Conservation (phyloP, 192 early-diverging fungal species). For the Linnemannia zychae region DNA sequence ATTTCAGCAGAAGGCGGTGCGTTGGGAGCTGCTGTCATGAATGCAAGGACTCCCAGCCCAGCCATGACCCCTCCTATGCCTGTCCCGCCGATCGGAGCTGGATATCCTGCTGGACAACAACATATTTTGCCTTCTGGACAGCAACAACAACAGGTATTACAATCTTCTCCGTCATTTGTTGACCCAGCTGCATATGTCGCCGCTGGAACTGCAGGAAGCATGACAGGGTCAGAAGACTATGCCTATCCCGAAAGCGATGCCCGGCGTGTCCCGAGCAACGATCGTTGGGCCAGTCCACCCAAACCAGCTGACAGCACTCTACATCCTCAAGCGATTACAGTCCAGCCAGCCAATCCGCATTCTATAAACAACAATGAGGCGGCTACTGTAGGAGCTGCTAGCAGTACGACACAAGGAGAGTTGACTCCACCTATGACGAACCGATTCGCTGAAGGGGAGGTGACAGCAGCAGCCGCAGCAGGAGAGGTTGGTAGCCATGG, state of each 20-base stretch:
- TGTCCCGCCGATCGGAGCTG: not conserved
- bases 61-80: not conserved
- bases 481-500: not conserved
- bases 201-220: not conserved
- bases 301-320: no score
- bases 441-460: not conserved
- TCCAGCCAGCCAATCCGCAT: not conserved
- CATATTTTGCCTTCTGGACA: no score
- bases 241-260: slow-evolving; percentile 12
- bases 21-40: not conserved
- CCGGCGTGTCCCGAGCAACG: not conserved
- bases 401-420: not conserved
- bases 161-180: no score
- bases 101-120: no score
- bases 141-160: no score
- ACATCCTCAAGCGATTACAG: not conserved
- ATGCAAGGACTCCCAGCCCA: not conserved
- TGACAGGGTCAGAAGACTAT: not conserved
- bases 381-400: not conserved
- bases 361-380: not conserved
- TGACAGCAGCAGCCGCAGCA: not conserved
- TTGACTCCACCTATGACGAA: not conserved
- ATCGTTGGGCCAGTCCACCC: not conserved
- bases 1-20: not conserved
- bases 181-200: not conserved